Percentiles rank a stretch among this genome's conserved stretches.
phyloP scores from a whole-genome alignment of 768 basidiomycete species.

The Lentinula lateritia region DNA sequence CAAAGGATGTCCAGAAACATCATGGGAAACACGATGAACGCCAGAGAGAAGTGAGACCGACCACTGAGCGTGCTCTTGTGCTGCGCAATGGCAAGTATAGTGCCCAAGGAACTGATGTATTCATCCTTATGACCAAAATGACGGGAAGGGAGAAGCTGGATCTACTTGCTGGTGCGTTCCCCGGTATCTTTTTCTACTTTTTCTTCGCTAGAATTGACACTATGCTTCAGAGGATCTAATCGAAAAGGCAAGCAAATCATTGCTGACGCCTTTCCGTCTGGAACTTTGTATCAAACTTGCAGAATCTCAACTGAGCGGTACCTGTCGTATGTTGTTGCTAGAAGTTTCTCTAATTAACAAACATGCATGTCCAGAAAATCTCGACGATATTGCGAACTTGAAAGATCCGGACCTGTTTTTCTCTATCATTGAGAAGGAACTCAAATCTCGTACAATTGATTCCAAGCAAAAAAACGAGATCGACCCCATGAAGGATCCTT shows the following conservation, averaged over 20 bases:
- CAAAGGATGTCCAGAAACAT: constrained; percentile 38
- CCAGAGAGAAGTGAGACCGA: constrained; percentile 21
- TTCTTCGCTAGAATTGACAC: constrained; percentile 12
- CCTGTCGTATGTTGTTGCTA: constrained; percentile 10
- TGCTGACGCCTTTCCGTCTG: constrained; percentile 61
- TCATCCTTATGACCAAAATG: constrained; percentile 52
- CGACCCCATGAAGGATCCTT: constrained; percentile 33
- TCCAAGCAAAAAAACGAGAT: constrained; percentile 13
- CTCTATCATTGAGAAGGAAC: constrained; percentile 48
- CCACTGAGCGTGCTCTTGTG: constrained; percentile 68
- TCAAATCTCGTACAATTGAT: constrained; percentile 42
- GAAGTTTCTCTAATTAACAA: constrained; percentile 6
- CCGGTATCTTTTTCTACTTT: not conserved
- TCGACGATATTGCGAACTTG: constrained; percentile 66
- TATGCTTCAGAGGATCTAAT: constrained; percentile 57
- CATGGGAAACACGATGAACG: constrained; percentile 40
- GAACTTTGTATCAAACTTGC: constrained; percentile 62
- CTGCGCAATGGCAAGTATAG: constrained; percentile 75
- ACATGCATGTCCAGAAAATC: constrained; percentile 38
- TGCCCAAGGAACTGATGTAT: constrained; percentile 63
- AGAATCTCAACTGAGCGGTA: constrained; percentile 70
- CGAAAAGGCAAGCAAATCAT: constrained; percentile 48
- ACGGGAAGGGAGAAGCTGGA: constrained; percentile 79
- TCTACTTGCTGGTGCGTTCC: constrained; percentile 59
- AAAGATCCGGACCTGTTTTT: constrained; percentile 63